Conservation (phyloP, 176 grass and related monocot species). For the Musa acuminata region DNA sequence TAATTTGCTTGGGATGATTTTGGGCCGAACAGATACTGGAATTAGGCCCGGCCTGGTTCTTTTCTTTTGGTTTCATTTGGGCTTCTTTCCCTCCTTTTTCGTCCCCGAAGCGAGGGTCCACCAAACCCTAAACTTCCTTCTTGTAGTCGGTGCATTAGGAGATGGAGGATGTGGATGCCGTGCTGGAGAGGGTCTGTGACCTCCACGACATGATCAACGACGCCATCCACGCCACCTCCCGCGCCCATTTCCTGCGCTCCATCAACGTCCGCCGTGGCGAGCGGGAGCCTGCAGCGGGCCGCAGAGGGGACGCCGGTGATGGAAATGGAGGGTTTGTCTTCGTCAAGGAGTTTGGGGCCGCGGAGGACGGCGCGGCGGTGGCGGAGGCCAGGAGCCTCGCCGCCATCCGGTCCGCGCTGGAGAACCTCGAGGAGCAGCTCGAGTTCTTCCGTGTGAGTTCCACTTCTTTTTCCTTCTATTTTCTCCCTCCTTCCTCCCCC, state of each 20-base stretch:
- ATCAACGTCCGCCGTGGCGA: background rate
- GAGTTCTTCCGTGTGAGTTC: slow-evolving; percentile 68
- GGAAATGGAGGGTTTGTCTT: slow-evolving; percentile 43
- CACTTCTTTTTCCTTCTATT: background rate
- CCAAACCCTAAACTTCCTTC: background rate
- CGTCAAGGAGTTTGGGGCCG: slow-evolving; percentile 29
- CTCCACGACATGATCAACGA: slow-evolving; percentile 53
- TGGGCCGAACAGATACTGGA: no score
- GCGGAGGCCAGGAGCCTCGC: slow-evolving; percentile 68
- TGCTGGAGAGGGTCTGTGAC: slow-evolving; percentile 47
- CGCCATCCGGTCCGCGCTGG: slow-evolving; percentile 65
- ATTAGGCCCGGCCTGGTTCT: no score
- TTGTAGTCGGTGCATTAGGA: slow-evolving; percentile 23
- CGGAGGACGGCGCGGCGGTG: slow-evolving; percentile 18
- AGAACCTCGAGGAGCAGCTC: slow-evolving; percentile 78
- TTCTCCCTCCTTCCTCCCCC: no score
- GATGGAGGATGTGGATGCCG: slow-evolving; percentile 26
- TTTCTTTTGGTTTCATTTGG: no score
- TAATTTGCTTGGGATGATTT: no score
- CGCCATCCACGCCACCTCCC: slow-evolving; percentile 31
- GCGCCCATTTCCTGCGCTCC: background rate
- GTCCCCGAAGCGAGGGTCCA: no score
- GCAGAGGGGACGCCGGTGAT: background rate
- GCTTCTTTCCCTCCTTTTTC: no score
- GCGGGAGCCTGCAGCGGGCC: background rate